Evolutionary conservation across 345 rosid genomes (phyloP), one percentile per base, ranked within the genome.

Genomic region (Eucalyptus lansdowneana): DNA sequence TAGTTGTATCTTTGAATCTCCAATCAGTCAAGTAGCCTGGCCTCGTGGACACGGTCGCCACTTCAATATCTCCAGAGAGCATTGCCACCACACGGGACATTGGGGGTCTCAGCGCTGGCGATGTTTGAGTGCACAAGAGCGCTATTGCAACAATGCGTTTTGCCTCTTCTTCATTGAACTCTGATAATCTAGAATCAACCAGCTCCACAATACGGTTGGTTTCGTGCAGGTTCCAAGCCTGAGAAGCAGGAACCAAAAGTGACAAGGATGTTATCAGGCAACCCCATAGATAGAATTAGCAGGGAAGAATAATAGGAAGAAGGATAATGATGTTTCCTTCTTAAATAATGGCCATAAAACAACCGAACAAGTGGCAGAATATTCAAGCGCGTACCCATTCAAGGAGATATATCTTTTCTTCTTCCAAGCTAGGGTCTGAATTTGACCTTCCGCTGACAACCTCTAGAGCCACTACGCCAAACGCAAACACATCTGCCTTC

Each of bases 51-150:
- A 91, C 94, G 72, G 86, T 87, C 88, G 92, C 89, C 9, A 95
- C 95, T 91, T 95, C 96, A 22, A 91, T 89, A 90, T 96, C 98
- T 80, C 97, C 96, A 0, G 93, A 91, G 24, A 96, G 92, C 98
- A 95, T 94, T 9, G 94, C 95, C 56, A 95, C 92, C 8, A 94
- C 97, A 19, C 95, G 92, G 5, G 97, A 95, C 96, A 95, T 95
- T 13, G 95, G 81, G 86, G 97, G 98, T 88, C 97, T 90, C 22
- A 90, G 90, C 16, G 69, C 24, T 53, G 94, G 95, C 67, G 96
- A 89, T 42, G 96, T 87, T 37, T 95, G 98, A 51, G 97, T 94
- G 91, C 97, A 95, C 85, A 95, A 53, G 86, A 96, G 93, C 87
- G 95, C 96, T 37, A 95, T 90, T 86, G 93, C 93, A 65, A 93